A percentile compares a stretch with the other conserved stretches of the same genome.
These are phyloP conservation scores for Umbelopsis sp. DNA, from an alignment of 192 early-diverging fungal species.

Conservation along the genomic window DNA sequence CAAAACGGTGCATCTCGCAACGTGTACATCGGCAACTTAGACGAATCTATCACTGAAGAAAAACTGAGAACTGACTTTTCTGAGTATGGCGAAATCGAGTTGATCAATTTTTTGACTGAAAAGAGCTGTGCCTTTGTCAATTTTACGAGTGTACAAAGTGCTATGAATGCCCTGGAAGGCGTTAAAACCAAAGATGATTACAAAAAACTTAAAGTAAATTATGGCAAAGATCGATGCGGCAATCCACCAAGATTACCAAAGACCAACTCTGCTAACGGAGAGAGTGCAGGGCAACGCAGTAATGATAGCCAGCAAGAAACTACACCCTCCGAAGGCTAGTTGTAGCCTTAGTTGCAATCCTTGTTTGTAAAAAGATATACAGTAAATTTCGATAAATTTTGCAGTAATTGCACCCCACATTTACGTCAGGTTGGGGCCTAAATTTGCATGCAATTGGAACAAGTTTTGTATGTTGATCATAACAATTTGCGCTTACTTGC, in stretches of 20 bases:
- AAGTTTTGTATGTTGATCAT: too few relatives aligned
- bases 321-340: not conserved
- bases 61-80: constrained; percentile 72
- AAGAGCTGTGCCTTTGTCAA: constrained; percentile 88
- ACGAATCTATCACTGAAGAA: constrained; percentile 64
- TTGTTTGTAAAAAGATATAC: too few relatives aligned
- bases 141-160: constrained; percentile 73
- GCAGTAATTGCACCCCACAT: too few relatives aligned
- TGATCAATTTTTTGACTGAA: constrained; percentile 78
- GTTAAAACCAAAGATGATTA: constrained; percentile 64
- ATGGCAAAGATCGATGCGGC: constrained; percentile 87
- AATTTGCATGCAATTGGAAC: too few relatives aligned
- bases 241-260: constrained; percentile 58
- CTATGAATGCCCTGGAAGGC: constrained; percentile 73
- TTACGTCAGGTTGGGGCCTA: too few relatives aligned
- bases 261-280: not conserved
- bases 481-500: too few relatives aligned
- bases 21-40: constrained; percentile 74
- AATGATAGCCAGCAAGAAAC: not conserved
- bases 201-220: constrained; percentile 60
- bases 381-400: too few relatives aligned
- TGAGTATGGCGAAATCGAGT: constrained; percentile 82
- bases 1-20: constrained; percentile 71
- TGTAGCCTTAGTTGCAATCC: too few relatives aligned
- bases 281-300: not conserved